phyloP scores from a whole-genome alignment of 2,329 filamentous ascomycete species.

The Immersiporthe knoxdaviesiana region DNA sequence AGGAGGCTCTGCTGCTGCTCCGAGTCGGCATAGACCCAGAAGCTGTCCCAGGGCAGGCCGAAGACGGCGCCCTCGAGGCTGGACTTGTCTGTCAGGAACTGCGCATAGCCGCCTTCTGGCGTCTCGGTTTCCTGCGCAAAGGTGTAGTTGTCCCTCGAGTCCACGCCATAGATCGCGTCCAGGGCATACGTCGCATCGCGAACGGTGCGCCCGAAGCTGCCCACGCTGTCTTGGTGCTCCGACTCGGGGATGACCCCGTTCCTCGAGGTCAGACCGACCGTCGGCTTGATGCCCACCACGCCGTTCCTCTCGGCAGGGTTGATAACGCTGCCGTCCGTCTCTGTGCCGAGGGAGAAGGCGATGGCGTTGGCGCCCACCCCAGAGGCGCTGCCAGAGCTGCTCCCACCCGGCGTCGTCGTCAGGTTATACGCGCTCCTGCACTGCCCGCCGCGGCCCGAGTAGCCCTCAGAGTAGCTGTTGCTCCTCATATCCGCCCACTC shows the following conservation, averaged over 20 bases:
- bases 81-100: constrained; percentile 57
- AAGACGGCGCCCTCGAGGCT: constrained; percentile 66
- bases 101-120: constrained; percentile 58
- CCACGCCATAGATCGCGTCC: constrained; percentile 69
- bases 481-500: constrained; percentile 77
- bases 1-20: constrained; percentile 60
- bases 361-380: constrained; percentile 64
- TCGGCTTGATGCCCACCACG: constrained; percentile 66
- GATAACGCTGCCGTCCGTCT: constrained; percentile 72
- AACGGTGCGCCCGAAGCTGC: constrained; percentile 68
- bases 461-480: constrained; percentile 70
- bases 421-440: constrained; percentile 69
- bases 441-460: constrained; percentile 64
- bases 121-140: constrained; percentile 57
- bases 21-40: constrained; percentile 65
- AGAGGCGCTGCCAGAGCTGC: constrained; percentile 67
- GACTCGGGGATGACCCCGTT: constrained; percentile 67
- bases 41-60: constrained; percentile 71
- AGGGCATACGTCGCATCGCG: constrained; percentile 69
- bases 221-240: constrained; percentile 70
- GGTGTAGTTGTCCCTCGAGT: constrained; percentile 69
- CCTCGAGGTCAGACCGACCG: constrained; percentile 67
- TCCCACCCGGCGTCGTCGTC: constrained; percentile 69
- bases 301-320: constrained; percentile 62
- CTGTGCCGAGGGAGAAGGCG: constrained; percentile 68